Conservation (phyloP, 1,284 basidiomycete species). For the Tilletiopsis washingtonensis region DNA sequence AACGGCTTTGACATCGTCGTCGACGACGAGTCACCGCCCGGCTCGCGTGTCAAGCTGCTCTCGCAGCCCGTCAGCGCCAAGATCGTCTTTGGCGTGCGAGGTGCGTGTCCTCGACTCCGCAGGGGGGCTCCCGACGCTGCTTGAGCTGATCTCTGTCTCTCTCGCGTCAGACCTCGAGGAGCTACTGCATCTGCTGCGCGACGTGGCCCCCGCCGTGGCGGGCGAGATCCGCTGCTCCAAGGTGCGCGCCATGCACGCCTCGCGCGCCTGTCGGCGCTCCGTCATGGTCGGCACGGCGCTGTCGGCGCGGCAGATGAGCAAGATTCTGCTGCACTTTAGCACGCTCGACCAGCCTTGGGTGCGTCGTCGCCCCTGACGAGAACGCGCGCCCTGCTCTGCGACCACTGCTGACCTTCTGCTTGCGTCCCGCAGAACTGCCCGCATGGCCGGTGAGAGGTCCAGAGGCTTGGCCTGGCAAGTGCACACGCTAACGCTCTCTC, state of each 20-base stretch:
- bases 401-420: too few species aligned
- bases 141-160: background rate
- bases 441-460: too few species aligned
- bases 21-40: conserved; percentile 54
- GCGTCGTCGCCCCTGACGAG: too few species aligned
- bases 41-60: conserved; percentile 60
- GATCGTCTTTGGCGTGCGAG: conserved; percentile 69
- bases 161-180: conserved; percentile 76
- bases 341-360: conserved; percentile 87
- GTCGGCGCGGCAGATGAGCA: conserved; percentile 67
- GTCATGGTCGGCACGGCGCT: conserved; percentile 90
- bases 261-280: conserved; percentile 87
- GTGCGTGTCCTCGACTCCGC: conserved; percentile 44
- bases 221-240: conserved; percentile 78
- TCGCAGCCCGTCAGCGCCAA: conserved; percentile 86
- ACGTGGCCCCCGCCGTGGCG: conserved; percentile 57
- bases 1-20: conserved; percentile 76
- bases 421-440: too few species aligned
- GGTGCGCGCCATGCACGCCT: conserved; percentile 91
- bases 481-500: too few species aligned
- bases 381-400: too few species aligned
- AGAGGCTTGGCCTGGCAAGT: too few species aligned
- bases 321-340: conserved; percentile 81
- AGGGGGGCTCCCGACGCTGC: background rate
- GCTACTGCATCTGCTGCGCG: conserved; percentile 73